phyloP scores from a whole-genome alignment of 768 basidiomycete species.

The Termitomyces sp. region DNA sequence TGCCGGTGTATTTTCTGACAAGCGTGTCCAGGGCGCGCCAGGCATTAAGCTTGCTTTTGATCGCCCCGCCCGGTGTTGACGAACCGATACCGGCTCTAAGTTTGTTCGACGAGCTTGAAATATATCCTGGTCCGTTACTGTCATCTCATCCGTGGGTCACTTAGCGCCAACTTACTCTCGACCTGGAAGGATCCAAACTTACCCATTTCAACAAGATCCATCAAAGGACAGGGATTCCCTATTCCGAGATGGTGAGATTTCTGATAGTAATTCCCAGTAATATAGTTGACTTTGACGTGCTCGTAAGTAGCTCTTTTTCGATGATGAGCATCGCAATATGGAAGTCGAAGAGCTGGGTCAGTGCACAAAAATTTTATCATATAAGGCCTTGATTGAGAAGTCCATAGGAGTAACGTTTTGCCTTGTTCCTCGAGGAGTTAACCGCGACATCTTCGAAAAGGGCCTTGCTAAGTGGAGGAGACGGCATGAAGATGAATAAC shows the following conservation, averaged over 20 bases:
- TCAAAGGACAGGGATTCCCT: conserved; percentile 68
- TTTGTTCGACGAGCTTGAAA: conserved; percentile 68
- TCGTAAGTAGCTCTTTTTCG: conserved; percentile 52
- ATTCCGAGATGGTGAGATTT: conserved; percentile 63
- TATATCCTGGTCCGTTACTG: conserved; percentile 53
- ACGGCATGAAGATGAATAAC: conserved; percentile 23
- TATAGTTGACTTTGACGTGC: not conserved
- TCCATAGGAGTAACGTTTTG: conserved; percentile 72
- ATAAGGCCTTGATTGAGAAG: not conserved
- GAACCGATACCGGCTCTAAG: conserved; percentile 41
- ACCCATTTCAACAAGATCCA: conserved; percentile 75
- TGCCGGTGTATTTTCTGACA: not conserved
- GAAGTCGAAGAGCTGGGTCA: conserved; percentile 59
- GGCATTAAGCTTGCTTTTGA: conserved; percentile 59
- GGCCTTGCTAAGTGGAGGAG: conserved; percentile 71
- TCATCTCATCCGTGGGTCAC: not conserved
- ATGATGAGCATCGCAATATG: conserved; percentile 60
- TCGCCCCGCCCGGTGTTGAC: conserved; percentile 32
- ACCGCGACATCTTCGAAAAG: conserved; percentile 55
- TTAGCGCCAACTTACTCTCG: not conserved
- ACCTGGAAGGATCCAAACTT: conserved; percentile 61
- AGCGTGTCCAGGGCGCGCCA: conserved; percentile 56
- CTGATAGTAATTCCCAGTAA: not conserved
- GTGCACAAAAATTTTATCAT: conserved; percentile 3
- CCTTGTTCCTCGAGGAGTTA: conserved; percentile 60